phyloP scores from a whole-genome alignment of 1,139 yeast genomes.

The Eremothecium coryli region DNA sequence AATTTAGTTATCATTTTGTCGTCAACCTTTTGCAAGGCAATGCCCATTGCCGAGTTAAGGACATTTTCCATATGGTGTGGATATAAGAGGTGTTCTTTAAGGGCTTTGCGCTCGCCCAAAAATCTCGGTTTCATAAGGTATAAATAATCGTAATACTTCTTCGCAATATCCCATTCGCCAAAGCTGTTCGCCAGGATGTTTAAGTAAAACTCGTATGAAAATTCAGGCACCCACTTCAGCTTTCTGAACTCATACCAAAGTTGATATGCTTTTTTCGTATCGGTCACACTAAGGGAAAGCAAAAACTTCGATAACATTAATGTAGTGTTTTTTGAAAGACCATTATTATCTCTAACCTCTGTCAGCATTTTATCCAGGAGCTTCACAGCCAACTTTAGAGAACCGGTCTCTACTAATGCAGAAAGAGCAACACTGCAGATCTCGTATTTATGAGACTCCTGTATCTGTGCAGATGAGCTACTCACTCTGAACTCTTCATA shows the following conservation, averaged over 20 bases:
- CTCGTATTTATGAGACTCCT: slow-evolving; percentile 34
- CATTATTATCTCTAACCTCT: slow-evolving; percentile 29
- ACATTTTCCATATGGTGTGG: slow-evolving; percentile 22
- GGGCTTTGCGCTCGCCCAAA: slow-evolving; percentile 6
- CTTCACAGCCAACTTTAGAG: slow-evolving; percentile 43
- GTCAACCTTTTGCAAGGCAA: slow-evolving; percentile 30
- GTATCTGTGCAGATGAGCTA: slow-evolving; percentile 12
- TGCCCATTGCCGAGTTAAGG: slow-evolving; percentile 24
- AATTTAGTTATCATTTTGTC: slow-evolving; percentile 30
- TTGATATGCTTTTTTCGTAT: slow-evolving; percentile 28
- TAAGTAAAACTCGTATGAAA: slow-evolving; percentile 33
- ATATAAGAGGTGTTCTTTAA: slow-evolving; percentile 21
- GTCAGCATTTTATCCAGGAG: slow-evolving; percentile 40
- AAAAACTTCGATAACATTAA: slow-evolving; percentile 30
- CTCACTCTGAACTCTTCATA: slow-evolving; percentile 31
- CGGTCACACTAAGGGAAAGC: slow-evolving; percentile 29
- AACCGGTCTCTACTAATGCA: slow-evolving; percentile 42
- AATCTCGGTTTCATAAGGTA: slow-evolving; percentile 25
- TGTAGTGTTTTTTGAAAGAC: slow-evolving; percentile 26
- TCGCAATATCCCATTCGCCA: slow-evolving; percentile 28
- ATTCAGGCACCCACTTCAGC: slow-evolving; percentile 34
- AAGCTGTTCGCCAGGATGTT: slow-evolving; percentile 28
- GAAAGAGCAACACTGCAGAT: slow-evolving; percentile 45
- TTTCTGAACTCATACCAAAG: slow-evolving; percentile 31
- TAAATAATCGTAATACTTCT: slow-evolving; percentile 31